A percentile compares a stretch with the other conserved stretches of the same genome.
Conservation (phyloP, 2,329 filamentous ascomycete genomes). For the Pseudogymnoascus sp. region DNA sequence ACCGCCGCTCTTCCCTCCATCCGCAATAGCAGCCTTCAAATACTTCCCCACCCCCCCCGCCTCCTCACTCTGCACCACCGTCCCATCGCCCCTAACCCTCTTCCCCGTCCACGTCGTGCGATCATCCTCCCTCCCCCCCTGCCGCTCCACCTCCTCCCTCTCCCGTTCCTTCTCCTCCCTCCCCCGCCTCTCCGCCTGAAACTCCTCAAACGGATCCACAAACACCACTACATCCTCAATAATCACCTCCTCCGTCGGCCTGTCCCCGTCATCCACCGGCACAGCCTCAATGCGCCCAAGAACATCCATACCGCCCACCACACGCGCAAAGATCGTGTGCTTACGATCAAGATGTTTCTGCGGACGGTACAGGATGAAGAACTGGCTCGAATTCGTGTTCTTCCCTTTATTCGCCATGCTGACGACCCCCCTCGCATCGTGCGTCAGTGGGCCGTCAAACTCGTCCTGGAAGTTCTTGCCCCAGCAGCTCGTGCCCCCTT, state of each 20-base stretch:
- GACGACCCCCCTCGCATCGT: constrained; percentile 70
- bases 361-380: constrained; percentile 84
- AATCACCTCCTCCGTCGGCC: constrained; percentile 68
- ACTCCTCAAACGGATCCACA: constrained; percentile 93
- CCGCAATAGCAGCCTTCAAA: constrained; percentile 52
- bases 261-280: constrained; percentile 66
- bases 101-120: constrained; percentile 95
- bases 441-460: constrained; percentile 80
- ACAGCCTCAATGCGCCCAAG: constrained; percentile 71
- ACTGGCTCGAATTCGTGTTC: constrained; percentile 93
- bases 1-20: constrained; percentile 26
- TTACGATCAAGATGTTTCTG: constrained; percentile 85
- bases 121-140: constrained; percentile 78
- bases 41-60: constrained; percentile 68
- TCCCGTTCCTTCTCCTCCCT: constrained; percentile 51
- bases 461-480: constrained; percentile 92
- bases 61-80: constrained; percentile 39
- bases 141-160: constrained; percentile 53
- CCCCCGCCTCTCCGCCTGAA: constrained; percentile 65
- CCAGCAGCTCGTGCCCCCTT: constrained; percentile 88
- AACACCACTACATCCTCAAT: constrained; percentile 82
- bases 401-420: constrained; percentile 99
- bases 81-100: constrained; percentile 64
- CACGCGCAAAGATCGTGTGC: constrained; percentile 89
- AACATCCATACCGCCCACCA: constrained; percentile 69